A percentile compares a stretch with the other conserved stretches of the same genome.
These are phyloP conservation scores for Margaritispora aquatica DNA, from an alignment of 495 filamentous ascomycete genomes.

Conservation along the genomic window DNA sequence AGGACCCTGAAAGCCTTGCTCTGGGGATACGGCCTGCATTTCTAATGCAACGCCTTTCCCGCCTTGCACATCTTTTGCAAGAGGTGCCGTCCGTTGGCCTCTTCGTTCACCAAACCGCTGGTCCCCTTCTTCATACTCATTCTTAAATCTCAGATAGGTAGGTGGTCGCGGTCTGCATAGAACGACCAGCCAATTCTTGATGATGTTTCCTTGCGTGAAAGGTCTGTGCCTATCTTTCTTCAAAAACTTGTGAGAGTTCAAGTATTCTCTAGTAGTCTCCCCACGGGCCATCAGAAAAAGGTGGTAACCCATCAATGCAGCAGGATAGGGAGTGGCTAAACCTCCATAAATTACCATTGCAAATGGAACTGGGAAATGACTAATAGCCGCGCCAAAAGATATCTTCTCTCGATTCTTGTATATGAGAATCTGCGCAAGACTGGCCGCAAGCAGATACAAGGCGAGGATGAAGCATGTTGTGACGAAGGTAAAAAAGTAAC, in stretches of 20 bases:
- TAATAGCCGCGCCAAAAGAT: constrained; percentile 61
- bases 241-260: constrained; percentile 90
- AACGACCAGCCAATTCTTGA: constrained; percentile 77
- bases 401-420: constrained; percentile 54
- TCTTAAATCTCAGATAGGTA: constrained; percentile 86
- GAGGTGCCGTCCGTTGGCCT: constrained; percentile 36
- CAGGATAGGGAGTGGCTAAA: constrained; percentile 71
- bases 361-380: constrained; percentile 68
- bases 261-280: constrained; percentile 92
- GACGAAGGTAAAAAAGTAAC: constrained; percentile 93
- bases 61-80: constrained; percentile 39
- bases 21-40: constrained; percentile 44
- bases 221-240: constrained; percentile 88
- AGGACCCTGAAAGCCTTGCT: constrained; percentile 21
- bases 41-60: constrained; percentile 44
- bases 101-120: constrained; percentile 67
- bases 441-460: constrained; percentile 68
- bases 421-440: constrained; percentile 70
- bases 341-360: constrained; percentile 83
- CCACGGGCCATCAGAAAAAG: constrained; percentile 82
- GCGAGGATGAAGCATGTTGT: constrained; percentile 66
- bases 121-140: constrained; percentile 70
- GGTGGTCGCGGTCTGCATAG: constrained; percentile 79
- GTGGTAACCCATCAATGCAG: constrained; percentile 81
- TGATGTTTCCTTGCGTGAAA: constrained; percentile 71